Evolutionary conservation across 495 filamentous ascomycete species (phyloP).

Genomic region (Penicillium pancosmium): DNA sequence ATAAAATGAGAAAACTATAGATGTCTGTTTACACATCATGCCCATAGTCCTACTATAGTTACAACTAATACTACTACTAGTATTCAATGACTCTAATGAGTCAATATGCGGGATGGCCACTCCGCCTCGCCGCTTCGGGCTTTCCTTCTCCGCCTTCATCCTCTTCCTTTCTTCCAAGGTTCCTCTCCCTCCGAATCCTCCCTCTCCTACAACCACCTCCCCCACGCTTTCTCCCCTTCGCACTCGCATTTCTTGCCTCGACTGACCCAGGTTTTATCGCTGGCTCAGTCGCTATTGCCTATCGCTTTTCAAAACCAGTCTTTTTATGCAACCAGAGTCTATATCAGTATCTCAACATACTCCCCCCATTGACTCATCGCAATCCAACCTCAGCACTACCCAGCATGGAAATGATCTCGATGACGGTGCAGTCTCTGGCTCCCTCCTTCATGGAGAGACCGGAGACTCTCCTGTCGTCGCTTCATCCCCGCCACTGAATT

Average conservation of each 20-base stretch:
- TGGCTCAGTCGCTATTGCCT: constrained; percentile 68
- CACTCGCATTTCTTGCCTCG: constrained; percentile 22
- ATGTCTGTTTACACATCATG: not conserved
- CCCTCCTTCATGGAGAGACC: constrained; percentile 29
- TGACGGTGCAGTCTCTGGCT: constrained; percentile 42
- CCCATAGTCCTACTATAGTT: no score
- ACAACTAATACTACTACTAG: no score
- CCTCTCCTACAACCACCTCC: constrained; percentile 12
- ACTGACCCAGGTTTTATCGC: constrained; percentile 45
- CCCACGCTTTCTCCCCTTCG: constrained; percentile 6
- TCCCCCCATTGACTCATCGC: constrained; percentile 44
- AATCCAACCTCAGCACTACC: constrained; percentile 44
- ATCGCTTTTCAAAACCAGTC: constrained; percentile 43
- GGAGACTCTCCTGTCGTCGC: constrained; percentile 33
- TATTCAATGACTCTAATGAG: no score
- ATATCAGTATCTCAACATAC: constrained; percentile 61
- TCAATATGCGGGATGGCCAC: constrained; percentile 19
- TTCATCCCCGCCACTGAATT: constrained; percentile 32
- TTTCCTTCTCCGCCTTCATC: constrained; percentile 7
- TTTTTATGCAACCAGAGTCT: constrained; percentile 92
- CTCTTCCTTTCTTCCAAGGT: constrained; percentile 19
- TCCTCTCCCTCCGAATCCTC: constrained; percentile 3
- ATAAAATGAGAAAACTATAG: not conserved
- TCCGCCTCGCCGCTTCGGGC: constrained; percentile 14
- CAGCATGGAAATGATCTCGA: constrained; percentile 78